phyloP scores from a whole-genome alignment of 371 early-diverging fungal genomes.

The Haplosporangium sp. region DNA sequence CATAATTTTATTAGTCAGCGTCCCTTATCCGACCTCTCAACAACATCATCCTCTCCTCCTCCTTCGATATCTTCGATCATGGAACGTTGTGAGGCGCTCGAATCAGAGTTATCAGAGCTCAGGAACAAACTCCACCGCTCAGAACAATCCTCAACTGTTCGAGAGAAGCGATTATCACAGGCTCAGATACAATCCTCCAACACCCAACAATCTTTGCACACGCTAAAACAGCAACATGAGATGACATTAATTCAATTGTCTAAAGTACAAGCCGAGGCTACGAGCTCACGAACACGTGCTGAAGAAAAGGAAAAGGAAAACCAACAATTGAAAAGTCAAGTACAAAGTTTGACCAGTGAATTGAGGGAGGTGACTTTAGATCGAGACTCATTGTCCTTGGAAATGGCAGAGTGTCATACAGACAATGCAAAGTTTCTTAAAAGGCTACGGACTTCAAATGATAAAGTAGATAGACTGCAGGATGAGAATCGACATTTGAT shows the following conservation, averaged over 20 bases:
- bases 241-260: conserved; percentile 19
- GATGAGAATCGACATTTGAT: conserved; percentile 43
- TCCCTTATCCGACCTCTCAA: not conserved
- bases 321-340: conserved; percentile 16
- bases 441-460: conserved; percentile 22
- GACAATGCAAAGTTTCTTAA: conserved; percentile 47
- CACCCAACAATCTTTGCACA: conserved; percentile 26
- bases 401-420: conserved; percentile 39
- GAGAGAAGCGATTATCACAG: conserved; percentile 35
- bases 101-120: conserved; percentile 26
- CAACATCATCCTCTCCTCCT: not conserved
- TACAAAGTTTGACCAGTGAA: conserved; percentile 17
- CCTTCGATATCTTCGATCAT: not conserved
- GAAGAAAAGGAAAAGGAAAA: conserved; percentile 9
- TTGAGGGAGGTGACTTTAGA: conserved; percentile 32
- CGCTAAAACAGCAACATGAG: conserved; percentile 38
- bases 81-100: conserved; percentile 31
- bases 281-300: not conserved
- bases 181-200: conserved; percentile 30
- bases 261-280: conserved; percentile 15
- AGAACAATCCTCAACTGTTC: conserved; percentile 21
- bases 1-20: not conserved
- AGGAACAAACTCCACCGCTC: conserved; percentile 21
- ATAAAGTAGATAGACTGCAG: conserved; percentile 33
- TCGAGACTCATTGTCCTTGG: conserved; percentile 42